These are phyloP conservation scores for Trametes sp. DNA, from an alignment of 1,284 basidiomycete genomes.

Conservation along the genomic window DNA sequence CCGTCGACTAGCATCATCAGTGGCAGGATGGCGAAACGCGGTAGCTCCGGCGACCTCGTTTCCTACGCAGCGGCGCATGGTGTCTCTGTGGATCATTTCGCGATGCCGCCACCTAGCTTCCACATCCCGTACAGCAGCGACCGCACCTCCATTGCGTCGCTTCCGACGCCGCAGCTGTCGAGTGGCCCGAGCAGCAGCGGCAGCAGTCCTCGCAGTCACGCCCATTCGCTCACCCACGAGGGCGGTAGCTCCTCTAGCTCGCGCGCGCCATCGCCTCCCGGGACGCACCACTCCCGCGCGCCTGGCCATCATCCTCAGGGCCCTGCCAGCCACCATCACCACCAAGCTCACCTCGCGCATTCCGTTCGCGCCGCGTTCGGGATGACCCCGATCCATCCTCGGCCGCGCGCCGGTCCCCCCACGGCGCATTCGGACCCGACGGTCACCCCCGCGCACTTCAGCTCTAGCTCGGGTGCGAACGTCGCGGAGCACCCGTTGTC, in stretches of 20 bases:
- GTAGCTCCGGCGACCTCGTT: constrained; percentile 43
- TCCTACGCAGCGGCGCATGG: constrained; percentile 32
- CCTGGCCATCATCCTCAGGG: constrained; percentile 13
- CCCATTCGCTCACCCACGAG: constrained; percentile 46
- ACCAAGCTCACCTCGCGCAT: constrained; percentile 75
- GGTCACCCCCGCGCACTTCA: constrained; percentile 39
- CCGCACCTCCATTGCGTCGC: constrained; percentile 43
- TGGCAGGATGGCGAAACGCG: constrained; percentile 41
- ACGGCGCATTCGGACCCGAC: constrained; percentile 46
- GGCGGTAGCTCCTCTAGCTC: constrained; percentile 53
- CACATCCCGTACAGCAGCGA: constrained; percentile 44
- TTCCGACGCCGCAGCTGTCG: constrained; percentile 66
- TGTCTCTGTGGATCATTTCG: constrained; percentile 25
- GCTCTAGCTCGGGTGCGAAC: constrained; percentile 40
- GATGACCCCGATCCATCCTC: constrained; percentile 82
- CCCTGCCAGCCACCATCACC: constrained; percentile 34
- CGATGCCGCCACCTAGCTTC: constrained; percentile 33
- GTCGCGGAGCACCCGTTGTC: constrained; percentile 41
- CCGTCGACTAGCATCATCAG: constrained; percentile 43
- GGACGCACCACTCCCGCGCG: constrained; percentile 24
- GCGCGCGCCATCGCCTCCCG: constrained; percentile 58
- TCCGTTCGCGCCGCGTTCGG: constrained; percentile 86
- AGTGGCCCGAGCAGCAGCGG: constrained; percentile 66
- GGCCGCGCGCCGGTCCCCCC: constrained; percentile 40
- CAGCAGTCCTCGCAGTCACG: constrained; percentile 58